These are phyloP conservation scores for Sugiyamaella americana DNA, from an alignment of 805 yeast genomes.

Conservation along the genomic window DNA sequence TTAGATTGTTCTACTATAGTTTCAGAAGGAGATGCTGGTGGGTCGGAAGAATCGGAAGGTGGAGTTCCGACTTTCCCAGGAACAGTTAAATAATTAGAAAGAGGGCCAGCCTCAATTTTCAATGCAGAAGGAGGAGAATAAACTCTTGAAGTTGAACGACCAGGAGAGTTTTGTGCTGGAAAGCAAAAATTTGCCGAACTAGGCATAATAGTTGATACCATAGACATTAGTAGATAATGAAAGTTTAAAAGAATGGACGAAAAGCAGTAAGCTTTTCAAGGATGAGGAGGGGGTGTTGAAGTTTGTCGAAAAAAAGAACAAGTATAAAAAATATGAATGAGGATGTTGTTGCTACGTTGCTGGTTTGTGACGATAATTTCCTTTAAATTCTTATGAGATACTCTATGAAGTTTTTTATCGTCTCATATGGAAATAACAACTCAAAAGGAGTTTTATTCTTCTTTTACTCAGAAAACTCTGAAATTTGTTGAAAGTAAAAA, in stretches of 20 bases:
- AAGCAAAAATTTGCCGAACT: slow-evolving; percentile 12
- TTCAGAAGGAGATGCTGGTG: slow-evolving; percentile 3
- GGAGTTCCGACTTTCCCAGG: neutral
- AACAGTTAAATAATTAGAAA: neutral
- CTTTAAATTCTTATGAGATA: too few relatives aligned
- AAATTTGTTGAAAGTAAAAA: too few relatives aligned
- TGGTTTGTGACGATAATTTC: too few relatives aligned
- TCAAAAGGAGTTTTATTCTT: too few relatives aligned
- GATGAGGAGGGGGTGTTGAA: too few relatives aligned
- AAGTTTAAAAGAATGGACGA: neutral
- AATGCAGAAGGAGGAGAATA: neutral
- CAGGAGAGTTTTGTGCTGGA: slow-evolving; percentile 4
- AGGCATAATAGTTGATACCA: slow-evolving; percentile 13
- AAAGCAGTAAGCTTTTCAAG: neutral
- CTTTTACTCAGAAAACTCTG: too few relatives aligned
- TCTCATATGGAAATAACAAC: too few relatives aligned
- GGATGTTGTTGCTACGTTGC: too few relatives aligned
- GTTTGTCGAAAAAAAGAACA: too few relatives aligned
- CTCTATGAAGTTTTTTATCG: too few relatives aligned
- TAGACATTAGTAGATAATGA: slow-evolving; percentile 10
- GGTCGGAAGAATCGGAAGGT: slow-evolving; percentile 1
- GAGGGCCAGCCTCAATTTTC: neutral
- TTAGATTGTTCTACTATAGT: too few relatives aligned
- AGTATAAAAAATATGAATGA: too few relatives aligned
- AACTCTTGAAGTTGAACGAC: slow-evolving; percentile 5